A percentile compares a stretch with the other conserved stretches of the same genome.
These are phyloP conservation scores for Globisporangium ultimum DNA, from an alignment of 352 stramenopile species.

Conservation along the genomic window DNA sequence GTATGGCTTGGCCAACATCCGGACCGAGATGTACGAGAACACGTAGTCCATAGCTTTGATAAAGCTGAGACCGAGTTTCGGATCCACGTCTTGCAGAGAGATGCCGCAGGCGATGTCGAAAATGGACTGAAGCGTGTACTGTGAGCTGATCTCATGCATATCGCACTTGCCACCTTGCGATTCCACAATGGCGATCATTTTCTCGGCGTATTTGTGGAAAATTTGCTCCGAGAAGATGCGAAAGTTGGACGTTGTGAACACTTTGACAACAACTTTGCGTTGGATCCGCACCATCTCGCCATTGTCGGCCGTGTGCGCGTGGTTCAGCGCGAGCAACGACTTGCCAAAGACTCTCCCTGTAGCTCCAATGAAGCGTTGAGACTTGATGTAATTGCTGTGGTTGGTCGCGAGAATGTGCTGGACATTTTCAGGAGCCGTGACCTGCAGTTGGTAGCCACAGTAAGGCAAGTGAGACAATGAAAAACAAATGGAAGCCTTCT, in stretches of 20 bases:
- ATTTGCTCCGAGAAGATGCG: slow-evolving; percentile 1
- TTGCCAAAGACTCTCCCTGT: slow-evolving; percentile 58
- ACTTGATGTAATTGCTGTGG: slow-evolving; percentile 67
- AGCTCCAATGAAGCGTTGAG: slow-evolving; percentile 53
- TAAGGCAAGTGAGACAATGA: not conserved
- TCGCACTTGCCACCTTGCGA: not conserved
- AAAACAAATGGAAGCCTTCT: no score
- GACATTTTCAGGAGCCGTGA: slow-evolving; percentile 51
- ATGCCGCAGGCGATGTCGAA: not conserved
- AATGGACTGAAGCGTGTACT: slow-evolving; percentile 4
- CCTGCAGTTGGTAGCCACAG: slow-evolving; percentile 13
- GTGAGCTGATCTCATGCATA: not conserved
- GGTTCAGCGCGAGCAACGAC: slow-evolving; percentile 47
- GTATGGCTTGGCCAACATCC: slow-evolving; percentile 32
- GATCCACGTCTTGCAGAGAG: not conserved
- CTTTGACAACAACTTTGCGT: slow-evolving; percentile 54
- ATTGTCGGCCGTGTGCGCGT: slow-evolving; percentile 13
- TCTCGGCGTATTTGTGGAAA: slow-evolving; percentile 8
- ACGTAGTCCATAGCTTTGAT: slow-evolving; percentile 1
- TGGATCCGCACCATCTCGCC: slow-evolving; percentile 28
- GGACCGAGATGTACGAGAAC: slow-evolving; percentile 2
- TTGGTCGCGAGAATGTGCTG: slow-evolving; percentile 64
- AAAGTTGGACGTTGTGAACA: slow-evolving; percentile 32
- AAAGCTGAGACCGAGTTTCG: not conserved
- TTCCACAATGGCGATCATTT: not conserved